Conservation (phyloP, 345 rosid genomes). For the Streptanthus diversifolius region DNA sequence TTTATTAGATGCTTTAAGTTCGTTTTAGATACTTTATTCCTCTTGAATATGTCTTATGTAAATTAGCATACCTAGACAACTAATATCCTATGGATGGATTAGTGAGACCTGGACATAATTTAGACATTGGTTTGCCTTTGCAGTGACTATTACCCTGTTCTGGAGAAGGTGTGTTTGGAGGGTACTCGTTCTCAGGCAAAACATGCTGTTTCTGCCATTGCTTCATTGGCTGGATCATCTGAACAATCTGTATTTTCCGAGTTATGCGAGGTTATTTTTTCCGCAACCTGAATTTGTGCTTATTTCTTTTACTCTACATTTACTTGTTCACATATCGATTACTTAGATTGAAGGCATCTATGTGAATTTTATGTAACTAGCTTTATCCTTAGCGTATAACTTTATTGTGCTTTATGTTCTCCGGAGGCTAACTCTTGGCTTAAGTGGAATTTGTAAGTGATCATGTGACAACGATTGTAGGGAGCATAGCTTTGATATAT, state of each 20-base stretch:
- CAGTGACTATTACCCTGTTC: constrained; percentile 61
- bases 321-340: constrained; percentile 1
- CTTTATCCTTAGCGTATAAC: constrained; percentile 12
- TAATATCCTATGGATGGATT: neutral
- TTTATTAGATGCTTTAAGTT: constrained; percentile 8
- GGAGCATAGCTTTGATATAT: neutral
- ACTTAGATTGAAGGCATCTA: constrained; percentile 11
- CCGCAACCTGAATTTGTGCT: neutral
- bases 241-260: constrained; percentile 44
- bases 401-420: constrained; percentile 7
- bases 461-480: constrained; percentile 4
- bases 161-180: constrained; percentile 63
- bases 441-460: neutral
- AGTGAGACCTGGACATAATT: constrained; percentile 11
- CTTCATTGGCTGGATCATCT: constrained; percentile 58
- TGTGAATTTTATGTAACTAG: neutral
- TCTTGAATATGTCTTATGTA: constrained; percentile 5
- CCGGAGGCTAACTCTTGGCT: neutral
- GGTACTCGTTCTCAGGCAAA: constrained; percentile 85
- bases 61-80: constrained; percentile 9
- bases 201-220: constrained; percentile 77
- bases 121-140: constrained; percentile 22
- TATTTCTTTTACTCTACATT: neutral
- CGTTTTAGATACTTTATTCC: neutral
- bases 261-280: constrained; percentile 61